Base-by-base conservation (phyloP, 257 asterid species). In the Rhazya stricta region DNA sequence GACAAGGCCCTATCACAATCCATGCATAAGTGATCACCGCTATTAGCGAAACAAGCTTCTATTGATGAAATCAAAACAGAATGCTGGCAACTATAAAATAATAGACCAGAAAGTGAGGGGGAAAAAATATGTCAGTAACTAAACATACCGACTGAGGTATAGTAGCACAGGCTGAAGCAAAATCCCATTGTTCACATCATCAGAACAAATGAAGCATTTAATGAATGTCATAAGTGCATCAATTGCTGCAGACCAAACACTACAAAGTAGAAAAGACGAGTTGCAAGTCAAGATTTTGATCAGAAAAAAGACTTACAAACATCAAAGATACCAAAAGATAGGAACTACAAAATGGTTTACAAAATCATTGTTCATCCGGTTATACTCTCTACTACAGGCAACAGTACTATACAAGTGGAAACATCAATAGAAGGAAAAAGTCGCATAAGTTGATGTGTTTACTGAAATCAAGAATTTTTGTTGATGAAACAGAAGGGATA, bases 231-330 rank as follows among this genome's bases (percentile, higher is more conserved):
- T 84, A 61, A 95, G 96, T 19, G 99, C 97, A 72, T 89, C 97
- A 78, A 92, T 77, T 82, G 99, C 98, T 77, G 97, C 96, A 80
- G 96, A 89, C 97, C 97, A 90, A 71, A 94, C 93, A 39, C 99
- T 94, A 76, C 94, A 90, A 69, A 79, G 68, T 72, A 53, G 79
- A 67, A 58, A 67, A 69, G 72, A 74, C 30, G 37, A 83, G 34
- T 29, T 72, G 61, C 78, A 82, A 63, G 41, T 63, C 39, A 71
- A 34, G 21, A 34, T 36, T 37, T 23, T 3, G 9, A 66, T 9
- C 65, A 41, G n/a, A 68, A 34, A 61, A 36, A 53, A 41, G 27
- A 62, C 48, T 41, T 73, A n/a, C 16, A 37, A 48, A 11, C 30
- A 23, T 19, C 56, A 34, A 19, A 21, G 57, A 30, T 42, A n/a